Conservation (phyloP, 768 basidiomycete species). For the Filobasidium floriforme region DNA sequence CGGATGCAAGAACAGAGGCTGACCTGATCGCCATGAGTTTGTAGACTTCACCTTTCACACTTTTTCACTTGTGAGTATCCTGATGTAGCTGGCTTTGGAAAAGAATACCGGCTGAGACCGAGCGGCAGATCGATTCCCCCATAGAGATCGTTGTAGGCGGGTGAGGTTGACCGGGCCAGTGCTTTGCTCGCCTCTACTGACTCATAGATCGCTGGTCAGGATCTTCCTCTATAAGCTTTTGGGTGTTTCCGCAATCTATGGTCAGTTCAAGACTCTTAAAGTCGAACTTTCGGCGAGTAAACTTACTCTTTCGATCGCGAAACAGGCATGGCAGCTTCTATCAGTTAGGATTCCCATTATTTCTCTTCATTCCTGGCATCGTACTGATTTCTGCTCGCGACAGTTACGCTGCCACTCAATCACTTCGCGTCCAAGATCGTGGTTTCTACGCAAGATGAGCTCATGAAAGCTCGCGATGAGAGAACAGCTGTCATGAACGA, state of each 20-base stretch:
- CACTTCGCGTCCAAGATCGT: slow-evolving; percentile 76
- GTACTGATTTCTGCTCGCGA: not conserved
- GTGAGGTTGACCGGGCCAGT: not conserved
- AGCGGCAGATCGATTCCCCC: slow-evolving; percentile 39
- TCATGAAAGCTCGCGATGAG: slow-evolving; percentile 89
- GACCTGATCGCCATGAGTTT: not conserved
- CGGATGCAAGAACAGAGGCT: not conserved
- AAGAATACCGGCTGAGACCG: too few relatives aligned
- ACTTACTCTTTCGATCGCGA: too few relatives aligned
- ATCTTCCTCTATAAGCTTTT: slow-evolving; percentile 68
- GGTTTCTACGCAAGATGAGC: slow-evolving; percentile 66
- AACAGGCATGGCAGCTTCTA: slow-evolving; percentile 62
- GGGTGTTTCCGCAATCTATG: slow-evolving; percentile 49
- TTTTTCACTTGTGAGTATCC: slow-evolving; percentile 6
- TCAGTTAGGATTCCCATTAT: slow-evolving; percentile 26
- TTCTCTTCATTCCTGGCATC: not conserved
- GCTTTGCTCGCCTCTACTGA: not conserved
- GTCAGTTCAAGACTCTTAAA: too few relatives aligned
- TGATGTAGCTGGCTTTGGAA: too few relatives aligned
- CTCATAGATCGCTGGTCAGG: slow-evolving; percentile 40
- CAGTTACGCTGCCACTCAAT: slow-evolving; percentile 61
- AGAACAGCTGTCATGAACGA: slow-evolving; percentile 89
- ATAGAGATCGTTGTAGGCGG: slow-evolving; percentile 57
- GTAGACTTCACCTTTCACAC: slow-evolving; percentile 16
- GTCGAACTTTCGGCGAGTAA: too few relatives aligned